Evolutionary conservation across 2,329 filamentous ascomycete genomes (phyloP), one percentile per base, ranked within the genome.

Genomic region (Fusarium keratoplasticum): DNA sequence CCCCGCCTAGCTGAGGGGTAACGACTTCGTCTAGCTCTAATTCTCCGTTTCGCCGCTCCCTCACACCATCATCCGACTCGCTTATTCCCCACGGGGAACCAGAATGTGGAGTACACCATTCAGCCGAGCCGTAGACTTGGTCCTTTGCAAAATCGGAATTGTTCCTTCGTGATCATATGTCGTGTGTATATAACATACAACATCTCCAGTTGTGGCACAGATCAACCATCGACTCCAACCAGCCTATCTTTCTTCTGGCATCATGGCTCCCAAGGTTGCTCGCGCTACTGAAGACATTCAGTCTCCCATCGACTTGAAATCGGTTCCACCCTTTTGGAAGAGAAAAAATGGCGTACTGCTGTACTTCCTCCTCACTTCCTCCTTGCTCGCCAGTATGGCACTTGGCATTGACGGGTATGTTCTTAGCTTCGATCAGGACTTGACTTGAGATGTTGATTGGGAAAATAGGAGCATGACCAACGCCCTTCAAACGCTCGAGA

Each of bases 281-380:
- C 77, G 74, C 35, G 76, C 80, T 11, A 75, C 75, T 4, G 79
- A 83, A 29, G 79, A 76, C 36, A 79, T 83, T 25, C 52, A 73
- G 36, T 75, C 81, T 18, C 76, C 80, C 2, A 79, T 83, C 20
- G 81, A 83, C 64, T 67, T 83, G 35, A 68, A 74, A 4, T 55
- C 77, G 0, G 73, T 81, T 6, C 77, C 81, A 1, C 81, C 81
- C 0, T 83, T 83, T 61, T 83, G 80, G 78, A 77, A 77, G 13
- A 71, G 82, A 14, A 85, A 83, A 55, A 86, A 86, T 80, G 84
- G 84, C 2, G 77, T 84, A 4, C 72, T 85, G 18, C 76, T 85
- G 5, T 85, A 85, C 71, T 85, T 85, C 40, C 73, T 85, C 5
- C 79, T 85, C 18, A 85, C 84, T 0, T 85, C 84, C 0, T 85